A percentile compares a stretch with the other conserved stretches of the same genome.
These are phyloP conservation scores for Tylopilus sp. DNA, from an alignment of 768 basidiomycete genomes.

Conservation along the genomic window DNA sequence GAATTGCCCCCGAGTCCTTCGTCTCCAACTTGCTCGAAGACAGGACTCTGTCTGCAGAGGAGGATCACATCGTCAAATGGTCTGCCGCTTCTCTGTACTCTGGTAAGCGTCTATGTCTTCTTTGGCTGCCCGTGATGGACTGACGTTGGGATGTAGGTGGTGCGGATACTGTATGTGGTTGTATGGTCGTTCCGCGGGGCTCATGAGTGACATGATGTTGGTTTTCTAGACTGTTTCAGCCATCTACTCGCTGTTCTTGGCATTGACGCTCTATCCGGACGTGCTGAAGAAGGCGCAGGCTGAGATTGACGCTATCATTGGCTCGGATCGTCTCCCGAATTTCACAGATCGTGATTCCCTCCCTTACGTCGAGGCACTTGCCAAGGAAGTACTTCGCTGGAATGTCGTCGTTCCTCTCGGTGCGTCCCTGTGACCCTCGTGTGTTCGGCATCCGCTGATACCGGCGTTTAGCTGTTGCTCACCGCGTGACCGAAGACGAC, in stretches of 20 bases:
- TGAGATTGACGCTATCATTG: conserved; percentile 59
- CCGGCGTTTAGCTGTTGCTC: conserved; percentile 33
- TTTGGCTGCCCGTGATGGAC: background rate
- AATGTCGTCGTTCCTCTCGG: conserved; percentile 37
- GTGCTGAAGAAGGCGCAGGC: conserved; percentile 56
- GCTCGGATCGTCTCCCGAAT: conserved; percentile 56
- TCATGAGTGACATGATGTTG: conserved; percentile 3
- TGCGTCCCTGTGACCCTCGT: conserved; percentile 27
- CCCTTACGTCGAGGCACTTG: conserved; percentile 59
- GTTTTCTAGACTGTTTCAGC: conserved; percentile 54
- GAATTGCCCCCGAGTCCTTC: conserved; percentile 48
- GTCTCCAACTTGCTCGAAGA: conserved; percentile 54
- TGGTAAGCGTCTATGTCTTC: conserved; percentile 19
- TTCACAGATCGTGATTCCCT: conserved; percentile 54
- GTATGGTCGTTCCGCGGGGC: background rate
- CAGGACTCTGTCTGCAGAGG: conserved; percentile 46
- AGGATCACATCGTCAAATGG: conserved; percentile 63
- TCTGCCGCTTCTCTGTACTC: conserved; percentile 39
- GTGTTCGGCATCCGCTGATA: conserved; percentile 29
- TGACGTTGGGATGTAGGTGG: conserved; percentile 38
- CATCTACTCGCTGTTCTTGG: conserved; percentile 59
- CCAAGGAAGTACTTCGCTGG: conserved; percentile 54
- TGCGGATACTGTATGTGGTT: conserved; percentile 39
- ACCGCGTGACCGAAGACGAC: conserved; percentile 57
- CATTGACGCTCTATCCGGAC: conserved; percentile 55